Base-by-base conservation (phyloP, 2,329 filamentous ascomycete species). In the Diaporthe batatas region DNA sequence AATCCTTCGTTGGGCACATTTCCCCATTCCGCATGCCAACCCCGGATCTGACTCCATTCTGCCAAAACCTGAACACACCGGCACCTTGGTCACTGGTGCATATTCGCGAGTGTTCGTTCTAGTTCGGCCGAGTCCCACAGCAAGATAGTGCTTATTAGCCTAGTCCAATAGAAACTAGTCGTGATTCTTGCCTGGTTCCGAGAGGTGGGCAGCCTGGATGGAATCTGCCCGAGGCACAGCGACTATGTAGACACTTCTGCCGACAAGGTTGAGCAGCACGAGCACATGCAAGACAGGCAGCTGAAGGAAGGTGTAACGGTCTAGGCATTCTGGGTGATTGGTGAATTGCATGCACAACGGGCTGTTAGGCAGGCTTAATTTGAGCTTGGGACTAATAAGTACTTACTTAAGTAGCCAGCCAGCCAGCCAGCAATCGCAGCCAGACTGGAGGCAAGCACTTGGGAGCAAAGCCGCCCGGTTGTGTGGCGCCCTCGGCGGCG, bases 241-340 rank as follows among this genome's bases (percentile, higher is more conserved):
- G n/a, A 51, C 11, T 36, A 49, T 36, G 44, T 67, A 67, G 62
- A 21, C 62, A 53, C 47, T 67, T 67, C 11, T 62, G 68, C 57
- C n/a, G 55, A 54, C 18, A 53, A 62, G 55, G 23, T 21, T 53
- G 57, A 42, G 68, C 47, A 5, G 2, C 29, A 2, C 29, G 29
- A 59, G 54, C 68, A 70, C 68, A 71, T 47, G 68, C 72, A 71
- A 71, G 68, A 71, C 68, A 73, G 21, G 44, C 53, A 62, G 72
- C 68, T 71, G 39, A 44, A 54, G 25, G 39, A 44, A 54, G 25
- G 58, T 68, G 59, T 57, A 39, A 71, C 72, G 39, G 59, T 51
- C 55, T 71, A 42, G 72, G 68, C 53, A 71, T 44, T 62, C 3
- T 32, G 21, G 39, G 39, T 62, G 32, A 6, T 55, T 55, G 21